Conservation (phyloP, 345 rosid species). For the Cochlearia excelsa region DNA sequence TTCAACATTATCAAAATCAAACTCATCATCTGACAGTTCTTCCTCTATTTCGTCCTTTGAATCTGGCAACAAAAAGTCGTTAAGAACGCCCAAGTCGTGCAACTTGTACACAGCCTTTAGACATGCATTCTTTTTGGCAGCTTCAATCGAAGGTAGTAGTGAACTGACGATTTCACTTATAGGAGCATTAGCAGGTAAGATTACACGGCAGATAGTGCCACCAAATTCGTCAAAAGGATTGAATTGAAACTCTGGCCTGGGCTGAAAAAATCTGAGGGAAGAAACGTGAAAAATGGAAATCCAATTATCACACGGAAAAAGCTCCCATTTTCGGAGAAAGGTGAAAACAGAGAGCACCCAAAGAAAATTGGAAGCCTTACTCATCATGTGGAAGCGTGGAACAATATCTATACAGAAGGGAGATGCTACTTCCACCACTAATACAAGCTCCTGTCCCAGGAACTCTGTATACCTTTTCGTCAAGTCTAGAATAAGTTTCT, state of each 20-base stretch:
- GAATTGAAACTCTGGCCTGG: constrained; percentile 69
- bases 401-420: constrained; percentile 78
- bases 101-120: constrained; percentile 73
- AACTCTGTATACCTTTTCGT: constrained; percentile 66
- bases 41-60: constrained; percentile 43
- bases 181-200: constrained; percentile 87
- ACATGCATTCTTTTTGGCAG: constrained; percentile 82
- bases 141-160: constrained; percentile 61
- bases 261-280: constrained; percentile 69
- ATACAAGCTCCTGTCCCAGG: constrained; percentile 70
- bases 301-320: constrained; percentile 12
- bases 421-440: constrained; percentile 76
- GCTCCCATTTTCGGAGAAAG: constrained; percentile 13
- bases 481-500: constrained; percentile 45
- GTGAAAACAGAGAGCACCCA: constrained; percentile 20
- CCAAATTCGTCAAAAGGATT: constrained; percentile 51
- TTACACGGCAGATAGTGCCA: constrained; percentile 71
- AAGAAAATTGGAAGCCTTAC: constrained; percentile 46
- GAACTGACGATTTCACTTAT: constrained; percentile 51
- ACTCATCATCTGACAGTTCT: constrained; percentile 33
- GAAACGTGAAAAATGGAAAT: constrained; percentile 26
- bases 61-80: constrained; percentile 59
- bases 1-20: constrained; percentile 42
- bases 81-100: constrained; percentile 77
- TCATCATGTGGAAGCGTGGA: constrained; percentile 89